phyloP scores from a whole-genome alignment of 805 yeast genomes.

The Teunomyces aglyptinius region DNA sequence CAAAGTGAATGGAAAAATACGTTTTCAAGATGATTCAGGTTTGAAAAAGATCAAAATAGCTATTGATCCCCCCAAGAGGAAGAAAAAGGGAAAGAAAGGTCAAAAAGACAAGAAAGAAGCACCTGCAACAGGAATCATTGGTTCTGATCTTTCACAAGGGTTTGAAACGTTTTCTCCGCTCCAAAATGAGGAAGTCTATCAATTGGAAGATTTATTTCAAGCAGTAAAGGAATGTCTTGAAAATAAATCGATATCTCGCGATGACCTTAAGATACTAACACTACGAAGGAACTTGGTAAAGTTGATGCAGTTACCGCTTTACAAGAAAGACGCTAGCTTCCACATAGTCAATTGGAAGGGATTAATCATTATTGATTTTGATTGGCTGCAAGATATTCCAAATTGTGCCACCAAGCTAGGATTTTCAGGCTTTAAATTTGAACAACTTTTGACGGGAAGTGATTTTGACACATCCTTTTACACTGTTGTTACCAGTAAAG shows the following conservation, averaged over 20 bases:
- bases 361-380: conserved; percentile 17
- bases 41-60: conserved; percentile 3
- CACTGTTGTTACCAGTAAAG: conserved; percentile 13
- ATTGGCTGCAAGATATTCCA: conserved; percentile 14
- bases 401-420: conserved; percentile 5
- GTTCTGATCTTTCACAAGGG: conserved; percentile 18
- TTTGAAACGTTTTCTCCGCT: conserved; percentile 12
- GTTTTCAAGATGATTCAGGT: conserved; percentile 8
- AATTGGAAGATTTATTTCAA: conserved; percentile 14
- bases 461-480: conserved; percentile 10
- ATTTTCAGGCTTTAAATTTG: conserved; percentile 25
- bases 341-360: conserved; percentile 18
- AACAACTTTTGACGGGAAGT: conserved; percentile 15
- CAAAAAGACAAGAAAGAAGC: conserved; percentile 3
- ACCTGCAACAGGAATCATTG: conserved; percentile 13
- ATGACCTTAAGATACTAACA: conserved; percentile 12
- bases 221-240: conserved; percentile 9
- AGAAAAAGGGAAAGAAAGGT: background rate
- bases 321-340: conserved; percentile 12
- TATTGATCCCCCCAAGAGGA: background rate
- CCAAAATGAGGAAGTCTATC: conserved; percentile 12
- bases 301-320: conserved; percentile 20
- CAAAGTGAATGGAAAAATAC: background rate
- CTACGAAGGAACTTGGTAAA: conserved; percentile 18
- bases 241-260: conserved; percentile 1